These are phyloP conservation scores for Nitzschia sp. DNA, from an alignment of 108 stramenopile species.

Conservation along the genomic window DNA sequence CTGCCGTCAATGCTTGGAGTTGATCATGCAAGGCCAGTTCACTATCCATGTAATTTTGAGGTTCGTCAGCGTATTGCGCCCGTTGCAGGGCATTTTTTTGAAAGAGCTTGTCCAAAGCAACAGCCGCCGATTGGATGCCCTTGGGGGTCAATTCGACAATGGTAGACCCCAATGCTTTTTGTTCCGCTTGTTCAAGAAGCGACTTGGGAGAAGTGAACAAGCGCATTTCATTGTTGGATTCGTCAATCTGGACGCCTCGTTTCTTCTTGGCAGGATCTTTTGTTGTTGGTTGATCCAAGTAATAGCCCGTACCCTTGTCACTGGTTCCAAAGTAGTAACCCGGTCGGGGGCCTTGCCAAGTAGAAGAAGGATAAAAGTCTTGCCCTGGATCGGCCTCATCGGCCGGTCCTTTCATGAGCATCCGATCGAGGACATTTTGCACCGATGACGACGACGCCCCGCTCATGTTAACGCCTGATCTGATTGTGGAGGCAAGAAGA, in stretches of 20 bases:
- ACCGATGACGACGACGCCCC: background rate
- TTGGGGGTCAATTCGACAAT: slow-evolving; percentile 55
- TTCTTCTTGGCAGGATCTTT: slow-evolving; percentile 10
- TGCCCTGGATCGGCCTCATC: background rate
- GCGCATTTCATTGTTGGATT: slow-evolving; percentile 54
- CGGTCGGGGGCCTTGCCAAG: slow-evolving; percentile 53
- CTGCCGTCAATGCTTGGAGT: slow-evolving; percentile 41
- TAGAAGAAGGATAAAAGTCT: slow-evolving; percentile 50
- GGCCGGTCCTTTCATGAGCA: background rate
- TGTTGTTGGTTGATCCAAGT: slow-evolving; percentile 39
- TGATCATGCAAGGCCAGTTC: slow-evolving; percentile 78
- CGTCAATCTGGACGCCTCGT: slow-evolving; percentile 40
- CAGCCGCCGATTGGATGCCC: slow-evolving; percentile 49
- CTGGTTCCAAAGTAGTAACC: slow-evolving; percentile 75
- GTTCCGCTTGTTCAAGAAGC: slow-evolving; percentile 70
- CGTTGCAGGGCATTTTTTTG: slow-evolving; percentile 56
- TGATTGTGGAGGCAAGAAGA: too few species aligned
- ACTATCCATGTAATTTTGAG: slow-evolving; percentile 66
- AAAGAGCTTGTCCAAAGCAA: slow-evolving; percentile 38
- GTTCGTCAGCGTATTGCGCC: slow-evolving; percentile 47
- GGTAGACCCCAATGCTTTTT: slow-evolving; percentile 24
- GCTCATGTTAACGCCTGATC: too few species aligned
- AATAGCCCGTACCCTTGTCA: slow-evolving; percentile 66
- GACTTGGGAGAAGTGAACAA: slow-evolving; percentile 37
- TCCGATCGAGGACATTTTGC: slow-evolving; percentile 5